Base-by-base conservation (phyloP, 2,329 filamentous ascomycete genomes). In the Verruconis gallopava region DNA sequence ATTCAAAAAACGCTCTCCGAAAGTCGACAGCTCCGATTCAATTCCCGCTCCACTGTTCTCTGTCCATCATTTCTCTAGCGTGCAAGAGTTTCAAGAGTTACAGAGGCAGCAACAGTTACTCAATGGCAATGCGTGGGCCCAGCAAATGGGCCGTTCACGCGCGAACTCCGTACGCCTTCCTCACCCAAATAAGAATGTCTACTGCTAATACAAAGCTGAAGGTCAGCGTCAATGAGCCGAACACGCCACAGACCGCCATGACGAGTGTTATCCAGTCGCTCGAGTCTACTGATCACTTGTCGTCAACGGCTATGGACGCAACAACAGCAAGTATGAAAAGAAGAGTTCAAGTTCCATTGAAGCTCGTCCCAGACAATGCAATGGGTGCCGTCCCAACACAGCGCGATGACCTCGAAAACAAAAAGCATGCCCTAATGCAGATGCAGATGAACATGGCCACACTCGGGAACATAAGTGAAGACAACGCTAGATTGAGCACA, bases 71-170 rank as follows among this genome's bases (percentile, higher is more conserved):
- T 40, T 19, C 21, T 15, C 9, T 28, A 40, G 38, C 33, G 38
- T 40, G 15, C 38, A 40, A 28, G 38, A 40, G 32, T 40, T 40
- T n/a, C 38, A 40, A 11, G 38, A 40, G n/a, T 33, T 17, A 21
- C 38, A 32, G 20, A 40, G 32, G 38, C 21, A 40, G 38, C 21
- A 25, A 13, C 38, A 40, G 19, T 20, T 40, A 13, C 14, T 40
- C 3, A 22, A 32, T 11, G 25, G 38, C 6, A 40, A 40, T n/a
- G 38, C 38, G 19, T 40, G 25, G 18, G 38, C 38, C 12, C 38
- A 40, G 15, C 25, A 40, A 11, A 14, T 25, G 25, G 32, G 21
- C 13, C n/a, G 18, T 19, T 6, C 12, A 13, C 12, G 38, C 14
- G n/a, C 25, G 9, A 30, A 30, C n/a, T 30, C 25, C 9, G 25